Evolutionary conservation across 2,329 filamentous ascomycete species (phyloP).

Genomic region (Elsinoe necatrix): DNA sequence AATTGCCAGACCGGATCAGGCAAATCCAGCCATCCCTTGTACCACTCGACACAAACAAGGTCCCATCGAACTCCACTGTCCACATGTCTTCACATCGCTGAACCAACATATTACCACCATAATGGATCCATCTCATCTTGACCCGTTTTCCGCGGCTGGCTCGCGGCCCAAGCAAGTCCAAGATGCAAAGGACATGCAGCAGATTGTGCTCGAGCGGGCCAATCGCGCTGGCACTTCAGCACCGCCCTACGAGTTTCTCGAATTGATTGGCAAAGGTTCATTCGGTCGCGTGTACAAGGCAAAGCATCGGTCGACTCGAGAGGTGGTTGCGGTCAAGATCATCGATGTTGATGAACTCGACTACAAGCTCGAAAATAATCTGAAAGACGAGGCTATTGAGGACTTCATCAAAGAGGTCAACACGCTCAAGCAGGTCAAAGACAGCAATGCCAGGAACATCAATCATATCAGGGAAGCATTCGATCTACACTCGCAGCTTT

Average conservation of each 20-base stretch:
- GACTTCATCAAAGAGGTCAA: conserved; percentile 55
- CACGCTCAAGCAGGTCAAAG: conserved; percentile 62
- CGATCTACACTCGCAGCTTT: conserved; percentile 69
- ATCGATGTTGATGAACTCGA: conserved; percentile 76
- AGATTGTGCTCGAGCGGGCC: conserved; percentile 54
- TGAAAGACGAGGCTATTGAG: conserved; percentile 53
- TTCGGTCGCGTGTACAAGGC: conserved; percentile 68
- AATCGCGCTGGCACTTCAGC: conserved; percentile 50
- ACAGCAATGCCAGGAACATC: conserved; percentile 68
- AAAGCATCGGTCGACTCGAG: conserved; percentile 26
- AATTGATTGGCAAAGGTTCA: conserved; percentile 66
- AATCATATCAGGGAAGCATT: conserved; percentile 74
- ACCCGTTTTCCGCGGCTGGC: conserved; percentile 18
- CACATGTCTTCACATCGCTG: conserved; percentile 1
- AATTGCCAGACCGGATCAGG: neutral
- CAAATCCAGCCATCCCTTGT: neutral
- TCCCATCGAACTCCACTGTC: neutral
- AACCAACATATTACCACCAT: neutral
- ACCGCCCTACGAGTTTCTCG: conserved; percentile 59
- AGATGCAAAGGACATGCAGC: conserved; percentile 64
- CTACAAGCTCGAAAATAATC: conserved; percentile 51
- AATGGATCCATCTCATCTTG: conserved; percentile 27
- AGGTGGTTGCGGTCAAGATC: conserved; percentile 69
- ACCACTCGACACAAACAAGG: neutral
- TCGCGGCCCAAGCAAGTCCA: conserved; percentile 48